Conservation (phyloP, 139 green algal genomes). For the Coelastrella sp. region DNA sequence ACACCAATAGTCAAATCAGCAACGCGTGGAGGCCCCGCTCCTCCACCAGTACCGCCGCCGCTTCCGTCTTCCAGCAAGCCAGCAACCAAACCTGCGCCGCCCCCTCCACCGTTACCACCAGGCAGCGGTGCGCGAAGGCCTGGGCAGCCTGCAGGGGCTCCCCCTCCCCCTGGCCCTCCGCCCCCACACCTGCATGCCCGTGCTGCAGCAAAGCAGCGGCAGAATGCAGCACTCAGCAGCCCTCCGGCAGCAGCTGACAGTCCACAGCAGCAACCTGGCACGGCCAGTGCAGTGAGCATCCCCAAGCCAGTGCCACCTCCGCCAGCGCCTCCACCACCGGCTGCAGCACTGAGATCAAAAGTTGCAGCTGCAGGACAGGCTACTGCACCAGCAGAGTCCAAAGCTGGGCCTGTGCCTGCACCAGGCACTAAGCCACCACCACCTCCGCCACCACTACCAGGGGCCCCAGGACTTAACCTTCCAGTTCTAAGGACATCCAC, state of each 20-base stretch:
- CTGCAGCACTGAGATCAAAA: background rate
- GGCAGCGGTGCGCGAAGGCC: background rate
- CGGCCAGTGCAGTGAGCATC: background rate
- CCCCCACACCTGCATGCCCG: background rate
- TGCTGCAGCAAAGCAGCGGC: background rate
- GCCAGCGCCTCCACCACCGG: background rate
- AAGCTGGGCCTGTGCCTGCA: background rate
- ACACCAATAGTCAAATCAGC: background rate
- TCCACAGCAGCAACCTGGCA: background rate
- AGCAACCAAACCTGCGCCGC: background rate
- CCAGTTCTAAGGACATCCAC: too few relatives aligned
- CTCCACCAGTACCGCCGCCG: slow-evolving; percentile 14
- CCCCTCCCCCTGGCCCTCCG: slow-evolving; percentile 6
- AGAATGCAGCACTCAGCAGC: background rate
- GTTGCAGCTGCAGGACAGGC: background rate
- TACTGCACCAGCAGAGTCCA: background rate
- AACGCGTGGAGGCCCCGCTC: background rate
- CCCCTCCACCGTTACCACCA: background rate
- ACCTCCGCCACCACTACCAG: background rate
- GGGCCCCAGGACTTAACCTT: background rate
- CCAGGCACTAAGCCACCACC: background rate
- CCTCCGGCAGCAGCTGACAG: background rate
- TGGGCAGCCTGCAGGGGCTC: background rate
- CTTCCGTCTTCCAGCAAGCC: background rate
- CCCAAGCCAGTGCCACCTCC: background rate